Percentiles rank a stretch among this genome's conserved stretches.
These are phyloP conservation scores for Pholiota adiposa DNA, from an alignment of 1,284 basidiomycete genomes.

Conservation along the genomic window DNA sequence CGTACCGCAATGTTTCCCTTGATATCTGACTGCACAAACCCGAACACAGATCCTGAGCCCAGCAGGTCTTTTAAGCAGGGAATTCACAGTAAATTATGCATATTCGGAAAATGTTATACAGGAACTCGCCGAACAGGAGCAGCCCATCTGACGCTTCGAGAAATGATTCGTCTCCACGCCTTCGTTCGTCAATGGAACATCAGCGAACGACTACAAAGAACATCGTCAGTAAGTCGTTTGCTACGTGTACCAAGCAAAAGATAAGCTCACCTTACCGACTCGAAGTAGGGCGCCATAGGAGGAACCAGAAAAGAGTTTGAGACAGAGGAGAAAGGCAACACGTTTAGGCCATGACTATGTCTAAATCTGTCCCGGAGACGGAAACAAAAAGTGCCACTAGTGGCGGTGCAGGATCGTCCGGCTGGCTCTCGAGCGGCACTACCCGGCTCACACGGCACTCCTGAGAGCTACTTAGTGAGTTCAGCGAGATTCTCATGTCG, in stretches of 20 bases:
- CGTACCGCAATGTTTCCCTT: conserved; percentile 85
- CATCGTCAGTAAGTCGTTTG: background rate
- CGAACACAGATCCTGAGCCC: conserved; percentile 81
- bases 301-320: conserved; percentile 42
- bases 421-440: too few species aligned
- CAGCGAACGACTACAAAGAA: conserved; percentile 75
- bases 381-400: background rate
- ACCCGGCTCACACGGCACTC: too few species aligned
- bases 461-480: too few species aligned
- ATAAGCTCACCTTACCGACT: conserved; percentile 83
- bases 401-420: background rate
- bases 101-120: too few species aligned
- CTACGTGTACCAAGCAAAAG: background rate
- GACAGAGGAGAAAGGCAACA: conserved; percentile 7
- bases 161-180: conserved; percentile 89
- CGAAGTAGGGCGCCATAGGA: conserved; percentile 48
- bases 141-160: conserved; percentile 91
- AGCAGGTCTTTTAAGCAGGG: conserved; percentile 79
- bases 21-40: conserved; percentile 90
- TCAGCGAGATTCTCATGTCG: too few species aligned
- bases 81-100: too few species aligned
- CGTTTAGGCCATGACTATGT: conserved; percentile 16
- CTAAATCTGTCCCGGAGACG: background rate
- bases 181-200: conserved; percentile 75
- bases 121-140: conserved; percentile 92